Conservation (phyloP, 345 rosid genomes). For the Murraya paniculata region DNA sequence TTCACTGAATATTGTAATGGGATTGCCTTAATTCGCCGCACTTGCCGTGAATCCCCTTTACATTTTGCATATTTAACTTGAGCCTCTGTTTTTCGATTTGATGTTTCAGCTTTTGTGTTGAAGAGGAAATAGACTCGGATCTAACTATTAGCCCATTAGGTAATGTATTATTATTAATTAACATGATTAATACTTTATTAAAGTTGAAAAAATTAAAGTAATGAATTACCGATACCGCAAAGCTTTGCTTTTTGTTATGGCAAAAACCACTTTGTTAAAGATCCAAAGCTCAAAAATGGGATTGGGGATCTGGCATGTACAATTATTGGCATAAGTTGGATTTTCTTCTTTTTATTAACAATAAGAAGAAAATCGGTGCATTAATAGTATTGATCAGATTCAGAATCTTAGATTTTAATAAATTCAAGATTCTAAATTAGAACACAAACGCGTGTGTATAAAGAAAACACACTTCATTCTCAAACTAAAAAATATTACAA, state of each 20-base stretch:
- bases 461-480: neutral
- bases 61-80: neutral
- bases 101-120: neutral
- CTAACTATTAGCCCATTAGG: neutral
- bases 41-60: neutral
- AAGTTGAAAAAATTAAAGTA: neutral
- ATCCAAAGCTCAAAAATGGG: neutral
- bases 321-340: neutral
- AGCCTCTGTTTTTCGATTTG: neutral
- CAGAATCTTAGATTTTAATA: no score
- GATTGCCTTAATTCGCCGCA: conserved; percentile 7
- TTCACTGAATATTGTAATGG: neutral
- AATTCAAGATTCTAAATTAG: no score
- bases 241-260: neutral
- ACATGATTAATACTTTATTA: neutral
- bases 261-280: neutral
- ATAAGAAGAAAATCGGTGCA: neutral
- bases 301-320: neutral
- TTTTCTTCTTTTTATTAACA: neutral
- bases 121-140: neutral
- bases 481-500: neutral
- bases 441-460: no score
- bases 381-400: no score
- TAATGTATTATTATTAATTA: neutral
- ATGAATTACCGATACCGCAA: neutral